Evolutionary conservation across 2,329 filamentous ascomycete species (phyloP).

Genomic region (Geosmithia flava): DNA sequence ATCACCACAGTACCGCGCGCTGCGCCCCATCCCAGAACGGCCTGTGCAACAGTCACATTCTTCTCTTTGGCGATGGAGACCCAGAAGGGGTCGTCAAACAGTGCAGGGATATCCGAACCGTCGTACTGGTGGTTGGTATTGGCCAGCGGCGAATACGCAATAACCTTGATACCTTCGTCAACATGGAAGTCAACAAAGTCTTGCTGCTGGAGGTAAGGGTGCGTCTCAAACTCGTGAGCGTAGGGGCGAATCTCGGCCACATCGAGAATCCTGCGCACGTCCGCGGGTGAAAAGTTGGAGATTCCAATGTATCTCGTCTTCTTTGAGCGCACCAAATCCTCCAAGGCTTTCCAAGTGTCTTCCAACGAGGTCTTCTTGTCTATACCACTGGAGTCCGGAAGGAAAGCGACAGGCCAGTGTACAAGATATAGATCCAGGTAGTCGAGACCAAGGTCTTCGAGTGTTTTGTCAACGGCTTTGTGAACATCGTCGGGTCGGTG

Average conservation of each 20-base stretch:
- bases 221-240: conserved; percentile 39
- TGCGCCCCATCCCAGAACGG: conserved; percentile 55
- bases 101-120: conserved; percentile 15
- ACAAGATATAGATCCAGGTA: conserved; percentile 3
- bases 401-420: conserved; percentile 3
- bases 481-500: conserved; percentile 28
- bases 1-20: conserved; percentile 49
- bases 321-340: conserved; percentile 21
- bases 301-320: conserved; percentile 46
- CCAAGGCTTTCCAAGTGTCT: conserved; percentile 6
- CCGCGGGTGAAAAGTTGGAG: conserved; percentile 35
- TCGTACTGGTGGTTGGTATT: conserved; percentile 2
- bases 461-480: conserved; percentile 1
- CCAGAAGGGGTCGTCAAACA: conserved; percentile 43
- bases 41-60: conserved; percentile 47
- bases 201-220: conserved; percentile 25
- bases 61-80: conserved; percentile 46
- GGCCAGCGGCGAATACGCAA: conserved; percentile 44
- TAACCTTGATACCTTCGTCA: conserved; percentile 44
- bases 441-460: conserved; percentile 1
- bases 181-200: conserved; percentile 34
- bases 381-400: neutral
- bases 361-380: neutral
- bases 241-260: conserved; percentile 42
- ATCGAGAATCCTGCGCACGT: conserved; percentile 37